Evolutionary conservation across 73 alveolate genomes (phyloP).

Genomic region (Paramecium tetraurelia): DNA sequence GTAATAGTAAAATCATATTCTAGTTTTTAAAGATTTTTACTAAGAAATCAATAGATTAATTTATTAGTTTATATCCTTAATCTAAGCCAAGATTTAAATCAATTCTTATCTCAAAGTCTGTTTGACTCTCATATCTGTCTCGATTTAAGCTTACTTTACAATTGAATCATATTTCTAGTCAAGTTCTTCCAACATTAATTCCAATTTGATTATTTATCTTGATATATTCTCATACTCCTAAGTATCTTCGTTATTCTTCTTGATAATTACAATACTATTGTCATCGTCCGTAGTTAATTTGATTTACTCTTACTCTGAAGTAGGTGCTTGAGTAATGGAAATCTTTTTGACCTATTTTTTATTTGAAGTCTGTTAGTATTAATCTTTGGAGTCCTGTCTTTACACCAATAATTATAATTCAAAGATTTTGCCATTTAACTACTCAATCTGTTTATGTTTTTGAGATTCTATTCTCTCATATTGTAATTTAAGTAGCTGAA

Average conservation of each 20-base stretch:
- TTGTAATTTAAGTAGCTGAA: background rate
- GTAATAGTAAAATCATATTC: background rate
- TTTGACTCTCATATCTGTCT: background rate
- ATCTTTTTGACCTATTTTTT: background rate
- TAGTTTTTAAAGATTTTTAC: background rate
- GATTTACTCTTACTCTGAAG: background rate
- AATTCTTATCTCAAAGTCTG: background rate
- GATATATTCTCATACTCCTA: background rate
- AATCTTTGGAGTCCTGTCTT: background rate
- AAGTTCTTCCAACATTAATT: background rate
- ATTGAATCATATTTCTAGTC: background rate
- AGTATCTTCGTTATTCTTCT: background rate
- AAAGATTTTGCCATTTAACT: background rate
- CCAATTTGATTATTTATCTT: background rate
- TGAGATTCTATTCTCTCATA: background rate
- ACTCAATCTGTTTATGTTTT: background rate
- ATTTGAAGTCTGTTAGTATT: background rate
- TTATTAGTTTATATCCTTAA: background rate
- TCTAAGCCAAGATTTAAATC: background rate
- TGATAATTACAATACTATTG: background rate
- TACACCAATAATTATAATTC: background rate
- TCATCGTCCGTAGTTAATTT: conserved; percentile 1
- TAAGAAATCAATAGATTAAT: background rate
- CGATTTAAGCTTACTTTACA: background rate
- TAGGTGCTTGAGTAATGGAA: background rate